Evolutionary conservation across 2,329 filamentous ascomycete genomes (phyloP), one percentile per base, ranked within the genome.

Genomic region (Curvularia lunata): DNA sequence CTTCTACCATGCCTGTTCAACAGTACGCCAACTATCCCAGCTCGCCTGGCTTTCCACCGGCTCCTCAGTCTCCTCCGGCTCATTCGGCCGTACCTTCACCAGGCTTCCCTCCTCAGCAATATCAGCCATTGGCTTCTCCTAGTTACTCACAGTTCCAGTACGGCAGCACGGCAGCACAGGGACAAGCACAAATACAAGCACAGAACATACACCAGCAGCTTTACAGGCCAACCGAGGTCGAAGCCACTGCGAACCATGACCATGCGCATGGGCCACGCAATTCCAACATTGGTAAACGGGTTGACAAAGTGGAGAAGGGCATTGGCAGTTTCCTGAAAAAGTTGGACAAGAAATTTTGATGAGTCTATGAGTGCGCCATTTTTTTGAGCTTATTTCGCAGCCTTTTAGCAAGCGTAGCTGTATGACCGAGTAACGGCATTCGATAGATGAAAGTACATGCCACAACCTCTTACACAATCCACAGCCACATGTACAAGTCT

Each of bases 281-380:
- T 59, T 84, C 81, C 77, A 85, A 83, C 71, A 75, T 91, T 28
- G 89, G 90, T 67, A 85, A 87, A 72, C 84, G 85, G 59, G 86
- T 88, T 0, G 86, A 85, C 27, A 83, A 85, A 66, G 67, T 92
- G 32, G 90, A 92, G 78, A 87, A 86, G 74, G 87, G 88, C 1
- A 84, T 92, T 4, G 84, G 86, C 27, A 86, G 87, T 6, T 88
- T 92, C 81, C 76, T 92, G 64, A 91, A 89, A 83, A 91, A 88
- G 78, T 83, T 92, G 75, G 90, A 92, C 79, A 91, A 91, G 85
- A 90, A 86, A 72, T 88, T 89, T 47, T 70, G 52, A 63, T 50
- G 16, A 25, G 19, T 25, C n/a, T 32, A 21, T 25, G 13, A 38
- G 46, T 18, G 51, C 46, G 41, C 23, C n/a, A 21, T 51, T 10